These are phyloP conservation scores for Fusarium heterosporum DNA, from an alignment of 2,329 filamentous ascomycete species.

Conservation along the genomic window DNA sequence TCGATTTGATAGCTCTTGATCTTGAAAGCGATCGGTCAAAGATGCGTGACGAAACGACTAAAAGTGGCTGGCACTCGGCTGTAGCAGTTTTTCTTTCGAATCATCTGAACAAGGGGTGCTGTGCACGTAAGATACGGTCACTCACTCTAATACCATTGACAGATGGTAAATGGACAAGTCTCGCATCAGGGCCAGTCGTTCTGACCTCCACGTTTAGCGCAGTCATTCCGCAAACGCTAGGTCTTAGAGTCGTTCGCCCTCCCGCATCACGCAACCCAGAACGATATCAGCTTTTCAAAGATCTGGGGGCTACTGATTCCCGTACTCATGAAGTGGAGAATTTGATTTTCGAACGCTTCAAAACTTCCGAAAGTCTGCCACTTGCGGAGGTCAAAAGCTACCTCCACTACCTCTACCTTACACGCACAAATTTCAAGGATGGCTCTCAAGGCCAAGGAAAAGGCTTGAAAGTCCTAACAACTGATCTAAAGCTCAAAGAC, in stretches of 20 bases:
- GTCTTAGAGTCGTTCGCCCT: constrained; percentile 1
- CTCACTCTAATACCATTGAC: constrained; percentile 23
- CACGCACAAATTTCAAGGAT: too few relatives aligned
- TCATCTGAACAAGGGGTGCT: background rate
- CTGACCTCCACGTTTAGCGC: constrained; percentile 3
- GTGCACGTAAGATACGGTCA: background rate
- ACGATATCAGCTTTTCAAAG: background rate
- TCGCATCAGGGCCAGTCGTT: constrained; percentile 13
- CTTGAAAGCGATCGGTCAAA: constrained; percentile 6
- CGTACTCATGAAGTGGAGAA: background rate
- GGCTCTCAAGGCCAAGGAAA: background rate
- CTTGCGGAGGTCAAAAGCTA: background rate
- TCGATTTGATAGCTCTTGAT: constrained; percentile 14
- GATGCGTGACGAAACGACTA: constrained; percentile 1
- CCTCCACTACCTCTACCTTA: too few relatives aligned
- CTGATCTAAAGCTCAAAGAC: fast-evolving
- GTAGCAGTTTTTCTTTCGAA: background rate
- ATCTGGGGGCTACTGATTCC: constrained; percentile 13
- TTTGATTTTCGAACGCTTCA: too few relatives aligned
- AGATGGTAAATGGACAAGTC: constrained; percentile 14
- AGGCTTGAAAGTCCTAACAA: background rate
- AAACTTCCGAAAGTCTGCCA: fast-evolving
- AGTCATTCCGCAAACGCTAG: constrained; percentile 3
- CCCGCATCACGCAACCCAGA: constrained; percentile 12
- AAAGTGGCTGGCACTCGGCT: constrained; percentile 17